Base-by-base conservation (phyloP, 192 early-diverging fungal genomes). In the Coemansia sp. region DNA sequence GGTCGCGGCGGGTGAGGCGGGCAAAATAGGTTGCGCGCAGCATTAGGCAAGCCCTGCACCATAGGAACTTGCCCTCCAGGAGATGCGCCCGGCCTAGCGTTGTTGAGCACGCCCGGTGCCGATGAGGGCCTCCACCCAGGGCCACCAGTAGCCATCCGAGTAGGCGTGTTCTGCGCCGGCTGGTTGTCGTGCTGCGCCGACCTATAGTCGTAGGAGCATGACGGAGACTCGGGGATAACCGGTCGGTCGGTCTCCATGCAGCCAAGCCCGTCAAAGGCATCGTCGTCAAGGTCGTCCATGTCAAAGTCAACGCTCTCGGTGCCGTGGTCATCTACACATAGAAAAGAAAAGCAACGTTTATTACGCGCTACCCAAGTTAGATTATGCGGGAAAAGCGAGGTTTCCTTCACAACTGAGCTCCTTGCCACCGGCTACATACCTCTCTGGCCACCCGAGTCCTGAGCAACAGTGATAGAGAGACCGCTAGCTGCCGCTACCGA, bases 211-310 rank as follows among this genome's bases (percentile, higher is more conserved):
- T 28, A 35, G 21, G 21, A 7, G 11, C 65, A 43, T 20, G 64
- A 62, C 5, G 77, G 77, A 52, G 62, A 72, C 0, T 80, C 77
- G 18, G 38, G 64, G 14, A 80, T 75, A 14, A 80, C 55, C 2
- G 77, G 77, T 36, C 77, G 43, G 65, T 80, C 58, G 10, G 65
- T 72, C 39, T 80, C 77, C 5, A 80, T 64, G 62, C 68, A 59
- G 33, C 65, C 69, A 62, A 80, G 20, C 12, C 71, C 63, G 0
- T 69, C 69, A 2, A 56, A 56, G 16, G 31, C 53, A 20, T 56
- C 65, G 6, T 72, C 77, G 18, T 72, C 73, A 37, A 79, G 41
- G 26, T 56, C 72, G 12, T 68, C 65, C 69, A 80, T 64, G 59
- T 80, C 77, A 62, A 80, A 80, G 10, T 80, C 77, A 14, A 58